Conservation (phyloP, 2,329 filamentous ascomycete genomes). For the Nannizziopsis barbatae region DNA sequence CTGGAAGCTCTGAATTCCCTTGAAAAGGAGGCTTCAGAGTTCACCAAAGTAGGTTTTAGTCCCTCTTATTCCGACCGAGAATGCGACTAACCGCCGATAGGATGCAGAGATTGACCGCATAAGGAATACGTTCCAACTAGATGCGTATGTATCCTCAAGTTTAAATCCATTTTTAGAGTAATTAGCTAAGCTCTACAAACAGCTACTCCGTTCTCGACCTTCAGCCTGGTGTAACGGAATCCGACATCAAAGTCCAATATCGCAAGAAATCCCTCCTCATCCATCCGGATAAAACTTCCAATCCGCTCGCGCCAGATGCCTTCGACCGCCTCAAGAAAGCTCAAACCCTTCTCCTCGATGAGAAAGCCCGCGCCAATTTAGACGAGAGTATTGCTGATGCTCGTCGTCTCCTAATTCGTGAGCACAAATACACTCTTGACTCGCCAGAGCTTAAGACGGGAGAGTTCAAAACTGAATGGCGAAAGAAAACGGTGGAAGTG, state of each 20-base stretch:
- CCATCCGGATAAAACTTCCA: constrained; percentile 94
- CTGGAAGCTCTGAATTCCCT: constrained; percentile 61
- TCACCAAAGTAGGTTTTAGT: constrained; percentile 57
- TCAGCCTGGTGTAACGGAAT: constrained; percentile 86
- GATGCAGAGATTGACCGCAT: constrained; percentile 96
- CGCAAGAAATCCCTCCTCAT: constrained; percentile 98
- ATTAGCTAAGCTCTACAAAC: background rate
- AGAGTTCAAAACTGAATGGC: constrained; percentile 75
- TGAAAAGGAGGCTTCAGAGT: constrained; percentile 77
- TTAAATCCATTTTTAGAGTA: background rate
- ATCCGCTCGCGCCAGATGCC: constrained; percentile 80
- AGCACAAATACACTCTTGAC: constrained; percentile 86
- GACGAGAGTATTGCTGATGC: constrained; percentile 96
- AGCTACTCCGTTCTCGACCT: constrained; percentile 92
- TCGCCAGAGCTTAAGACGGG: constrained; percentile 69
- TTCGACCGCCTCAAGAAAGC: constrained; percentile 96
- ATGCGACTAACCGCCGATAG: constrained; percentile 34
- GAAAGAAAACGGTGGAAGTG: constrained; percentile 78
- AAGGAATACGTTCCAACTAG: constrained; percentile 72
- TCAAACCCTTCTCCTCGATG: constrained; percentile 80
- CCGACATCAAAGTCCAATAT: constrained; percentile 88
- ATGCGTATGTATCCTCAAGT: constrained; percentile 43
- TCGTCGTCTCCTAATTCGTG: constrained; percentile 84
- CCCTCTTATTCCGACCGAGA: background rate
- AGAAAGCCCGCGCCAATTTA: constrained; percentile 74